A percentile compares a stretch with the other conserved stretches of the same genome.
Evolutionary conservation across 805 yeast species (phyloP).

Genomic region (Starmerella davenportii): DNA sequence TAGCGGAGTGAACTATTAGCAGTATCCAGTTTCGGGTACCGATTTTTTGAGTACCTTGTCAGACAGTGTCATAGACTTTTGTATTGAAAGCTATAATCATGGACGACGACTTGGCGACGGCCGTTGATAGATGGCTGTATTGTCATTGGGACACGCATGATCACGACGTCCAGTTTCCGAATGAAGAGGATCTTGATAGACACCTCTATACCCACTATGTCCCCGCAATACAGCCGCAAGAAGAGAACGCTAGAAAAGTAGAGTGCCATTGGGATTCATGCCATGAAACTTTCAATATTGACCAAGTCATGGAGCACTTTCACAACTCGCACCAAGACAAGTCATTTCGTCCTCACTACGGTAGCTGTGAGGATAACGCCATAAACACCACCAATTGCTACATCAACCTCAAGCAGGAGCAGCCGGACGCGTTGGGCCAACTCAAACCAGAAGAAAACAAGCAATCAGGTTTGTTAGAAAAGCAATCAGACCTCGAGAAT

Average conservation of each 20-base stretch:
- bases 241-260: constrained; percentile 5
- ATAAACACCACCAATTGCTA: background rate
- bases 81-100: too few relatives aligned
- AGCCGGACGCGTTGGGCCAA: too few relatives aligned
- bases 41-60: constrained; percentile 1
- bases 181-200: constrained; percentile 19
- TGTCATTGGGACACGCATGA: constrained; percentile 25
- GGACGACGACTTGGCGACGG: constrained; percentile 1
- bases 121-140: constrained; percentile 12
- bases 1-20: too few relatives aligned
- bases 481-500: too few relatives aligned
- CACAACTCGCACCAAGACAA: constrained; percentile 17
- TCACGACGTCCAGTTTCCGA: constrained; percentile 18
- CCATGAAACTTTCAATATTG: constrained; percentile 19
- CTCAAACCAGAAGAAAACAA: too few relatives aligned
- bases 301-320: constrained; percentile 18
- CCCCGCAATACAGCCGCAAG: background rate
- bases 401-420: background rate
- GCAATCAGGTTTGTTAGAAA: too few relatives aligned
- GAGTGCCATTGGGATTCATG: constrained; percentile 28
- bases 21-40: too few relatives aligned
- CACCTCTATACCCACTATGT: constrained; percentile 17
- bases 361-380: constrained; percentile 2
- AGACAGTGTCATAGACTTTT: too few relatives aligned
- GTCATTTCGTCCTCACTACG: constrained; percentile 17